These are phyloP conservation scores for Vitis hybrid DNA, from an alignment of 177 flowering plant species.

Conservation along the genomic window DNA sequence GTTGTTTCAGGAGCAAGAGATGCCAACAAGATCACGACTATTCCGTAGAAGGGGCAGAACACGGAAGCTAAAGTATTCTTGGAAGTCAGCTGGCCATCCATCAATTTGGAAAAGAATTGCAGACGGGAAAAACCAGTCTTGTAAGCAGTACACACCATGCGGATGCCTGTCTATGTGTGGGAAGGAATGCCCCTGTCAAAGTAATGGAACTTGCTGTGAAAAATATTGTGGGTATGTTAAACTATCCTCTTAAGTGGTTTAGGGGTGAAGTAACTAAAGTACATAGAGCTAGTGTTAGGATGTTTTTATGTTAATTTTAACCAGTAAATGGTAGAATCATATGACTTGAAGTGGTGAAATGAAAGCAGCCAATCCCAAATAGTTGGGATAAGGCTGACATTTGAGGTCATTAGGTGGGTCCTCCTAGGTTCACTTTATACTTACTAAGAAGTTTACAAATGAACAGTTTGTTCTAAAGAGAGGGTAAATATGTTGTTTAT, in stretches of 20 bases:
- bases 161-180: slow-evolving; percentile 83
- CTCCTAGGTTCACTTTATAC: background rate
- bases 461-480: background rate
- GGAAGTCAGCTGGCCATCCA: slow-evolving; percentile 92
- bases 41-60: slow-evolving; percentile 83
- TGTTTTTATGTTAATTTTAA: background rate
- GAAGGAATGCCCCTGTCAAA: slow-evolving; percentile 82
- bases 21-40: slow-evolving; percentile 57
- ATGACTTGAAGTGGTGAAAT: background rate
- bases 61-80: slow-evolving; percentile 80
- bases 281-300: background rate
- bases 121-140: slow-evolving; percentile 71
- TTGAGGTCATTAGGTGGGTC: background rate
- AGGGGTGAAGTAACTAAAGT: background rate
- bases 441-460: no score
- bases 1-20: slow-evolving; percentile 56
- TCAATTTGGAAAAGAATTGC: slow-evolving; percentile 85
- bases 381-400: background rate
- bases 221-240: slow-evolving; percentile 94
- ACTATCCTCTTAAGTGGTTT: background rate
- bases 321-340: background rate
- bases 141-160: slow-evolving; percentile 89
- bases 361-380: background rate
- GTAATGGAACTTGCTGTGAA: slow-evolving; percentile 92
- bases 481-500: background rate